phyloP scores from a whole-genome alignment of 208 protist genomes.

The Angomonas desouzai region DNA sequence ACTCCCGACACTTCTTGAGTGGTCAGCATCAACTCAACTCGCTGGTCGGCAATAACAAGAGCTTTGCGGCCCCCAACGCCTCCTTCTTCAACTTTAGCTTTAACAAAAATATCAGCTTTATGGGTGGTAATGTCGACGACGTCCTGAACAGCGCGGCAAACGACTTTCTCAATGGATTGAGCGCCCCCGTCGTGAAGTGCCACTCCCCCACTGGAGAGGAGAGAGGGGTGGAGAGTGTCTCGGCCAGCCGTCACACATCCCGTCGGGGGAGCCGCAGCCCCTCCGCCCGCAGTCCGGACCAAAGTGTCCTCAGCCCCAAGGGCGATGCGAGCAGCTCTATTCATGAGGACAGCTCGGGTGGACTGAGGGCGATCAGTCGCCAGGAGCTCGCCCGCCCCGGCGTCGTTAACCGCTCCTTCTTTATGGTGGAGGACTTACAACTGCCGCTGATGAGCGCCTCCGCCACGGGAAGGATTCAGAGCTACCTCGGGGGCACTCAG shows the following conservation, averaged over 20 bases:
- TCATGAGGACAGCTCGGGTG: background rate
- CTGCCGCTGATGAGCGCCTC: conserved; percentile 5
- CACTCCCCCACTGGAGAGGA: background rate
- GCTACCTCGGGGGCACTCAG: background rate
- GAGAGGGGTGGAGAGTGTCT: background rate
- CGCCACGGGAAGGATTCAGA: conserved; percentile 1
- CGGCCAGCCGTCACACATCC: background rate
- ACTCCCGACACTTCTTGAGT: background rate
- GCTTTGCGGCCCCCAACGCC: conserved; percentile 22
- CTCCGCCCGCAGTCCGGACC: conserved; percentile 10
- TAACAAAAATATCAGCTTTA: conserved; percentile 50
- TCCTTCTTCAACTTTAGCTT: conserved; percentile 52
- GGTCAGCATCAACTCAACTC: background rate
- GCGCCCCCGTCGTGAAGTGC: background rate
- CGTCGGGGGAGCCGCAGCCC: conserved; percentile 4
- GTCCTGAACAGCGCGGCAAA: conserved; percentile 53
- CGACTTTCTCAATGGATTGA: conserved; percentile 42
- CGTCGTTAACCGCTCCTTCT: conserved; percentile 49
- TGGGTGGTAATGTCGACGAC: conserved; percentile 43
- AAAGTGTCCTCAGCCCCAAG: background rate
- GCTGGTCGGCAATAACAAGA: conserved; percentile 10
- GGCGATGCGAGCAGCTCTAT: background rate
- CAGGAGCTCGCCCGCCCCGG: conserved; percentile 17
- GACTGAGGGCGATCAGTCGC: conserved; percentile 7
- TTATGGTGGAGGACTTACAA: conserved; percentile 39